Percentiles rank a stretch among this genome's conserved stretches.
Conservation (phyloP, 2,329 filamentous ascomycete species). For the Chaetomiaceae sp. region DNA sequence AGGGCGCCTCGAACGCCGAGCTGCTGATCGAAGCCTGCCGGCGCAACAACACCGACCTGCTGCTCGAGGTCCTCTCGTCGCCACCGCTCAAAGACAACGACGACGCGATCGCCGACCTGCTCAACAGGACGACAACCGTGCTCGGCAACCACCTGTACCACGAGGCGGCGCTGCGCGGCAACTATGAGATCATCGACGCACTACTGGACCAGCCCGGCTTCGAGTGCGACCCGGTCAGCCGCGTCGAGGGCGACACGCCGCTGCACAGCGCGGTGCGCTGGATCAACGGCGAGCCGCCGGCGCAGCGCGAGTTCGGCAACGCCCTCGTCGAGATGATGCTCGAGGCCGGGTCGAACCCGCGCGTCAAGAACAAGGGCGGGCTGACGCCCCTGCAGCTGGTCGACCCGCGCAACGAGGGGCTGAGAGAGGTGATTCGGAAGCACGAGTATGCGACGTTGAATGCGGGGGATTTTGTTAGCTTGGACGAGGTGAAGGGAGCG, state of each 20-base stretch:
- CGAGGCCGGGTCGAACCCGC: constrained; percentile 62
- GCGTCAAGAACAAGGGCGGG: constrained; percentile 62
- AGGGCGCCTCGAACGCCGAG: constrained; percentile 83
- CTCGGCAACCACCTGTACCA: constrained; percentile 87
- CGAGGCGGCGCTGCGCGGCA: constrained; percentile 77
- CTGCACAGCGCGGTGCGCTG: constrained; percentile 73
- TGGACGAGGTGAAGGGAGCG: constrained; percentile 26
- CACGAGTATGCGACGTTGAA: constrained; percentile 62
- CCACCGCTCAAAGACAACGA: constrained; percentile 39
- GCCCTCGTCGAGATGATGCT: constrained; percentile 72
- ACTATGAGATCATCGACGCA: constrained; percentile 77
- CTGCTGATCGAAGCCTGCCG: constrained; percentile 88
- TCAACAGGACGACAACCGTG: constrained; percentile 80
- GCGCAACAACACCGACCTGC: constrained; percentile 82
- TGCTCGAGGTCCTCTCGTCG: constrained; percentile 64
- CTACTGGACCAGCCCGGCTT: constrained; percentile 79
- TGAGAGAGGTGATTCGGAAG: constrained; percentile 59
- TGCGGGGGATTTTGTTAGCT: constrained; percentile 49
- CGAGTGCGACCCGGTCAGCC: constrained; percentile 74
- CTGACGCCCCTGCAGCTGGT: constrained; percentile 66
- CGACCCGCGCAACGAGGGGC: constrained; percentile 60
- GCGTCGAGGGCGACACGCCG: constrained; percentile 67
- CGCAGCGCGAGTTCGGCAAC: constrained; percentile 58
- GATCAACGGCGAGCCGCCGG: constrained; percentile 61
- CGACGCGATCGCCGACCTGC: constrained; percentile 63